Percentiles rank a stretch among this genome's conserved stretches.
Conservation (phyloP, 2,329 filamentous ascomycete genomes). For the Coniella vitis region DNA sequence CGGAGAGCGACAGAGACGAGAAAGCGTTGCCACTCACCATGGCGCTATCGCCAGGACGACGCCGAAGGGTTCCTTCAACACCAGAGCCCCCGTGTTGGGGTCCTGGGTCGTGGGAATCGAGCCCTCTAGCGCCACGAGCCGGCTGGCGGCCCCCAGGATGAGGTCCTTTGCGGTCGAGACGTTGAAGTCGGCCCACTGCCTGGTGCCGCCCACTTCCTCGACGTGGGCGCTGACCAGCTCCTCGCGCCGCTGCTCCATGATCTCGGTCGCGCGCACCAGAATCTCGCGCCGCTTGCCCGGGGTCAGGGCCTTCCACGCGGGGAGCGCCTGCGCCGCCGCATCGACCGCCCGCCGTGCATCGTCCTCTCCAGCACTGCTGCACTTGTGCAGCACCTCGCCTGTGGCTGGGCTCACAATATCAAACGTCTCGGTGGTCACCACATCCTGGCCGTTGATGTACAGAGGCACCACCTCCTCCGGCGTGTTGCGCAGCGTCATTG, state of each 20-base stretch:
- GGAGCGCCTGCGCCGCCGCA: constrained; percentile 60
- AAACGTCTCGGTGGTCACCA: constrained; percentile 20
- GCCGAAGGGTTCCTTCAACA: constrained; percentile 71
- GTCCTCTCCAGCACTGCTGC: constrained; percentile 21
- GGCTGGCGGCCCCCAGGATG: constrained; percentile 36
- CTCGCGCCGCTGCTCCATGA: constrained; percentile 51
- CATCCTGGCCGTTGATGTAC: constrained; percentile 26
- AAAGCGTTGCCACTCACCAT: constrained; percentile 58
- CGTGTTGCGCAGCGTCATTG: constrained; percentile 1
- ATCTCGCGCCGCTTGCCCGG: constrained; percentile 59
- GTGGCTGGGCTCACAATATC: constrained; percentile 24
- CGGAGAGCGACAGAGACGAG: too few relatives aligned
- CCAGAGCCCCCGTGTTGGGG: constrained; percentile 51
- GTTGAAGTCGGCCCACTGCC: constrained; percentile 37
- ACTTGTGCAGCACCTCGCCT: constrained; percentile 23
- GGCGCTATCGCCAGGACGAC: constrained; percentile 74
- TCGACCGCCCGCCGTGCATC: constrained; percentile 26
- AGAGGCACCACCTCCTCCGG: constrained; percentile 23
- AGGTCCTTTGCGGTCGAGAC: constrained; percentile 28
- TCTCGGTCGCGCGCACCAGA: constrained; percentile 59
- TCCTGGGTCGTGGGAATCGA: constrained; percentile 29
- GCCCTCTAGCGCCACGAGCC: constrained; percentile 28
- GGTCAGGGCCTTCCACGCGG: constrained; percentile 59
- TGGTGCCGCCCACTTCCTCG: constrained; percentile 37
- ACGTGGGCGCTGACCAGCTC: constrained; percentile 57